A percentile compares a stretch with the other conserved stretches of the same genome.
Evolutionary conservation across 169 alveolate species (phyloP).

Genomic region (Plasmodium blacklocki): DNA sequence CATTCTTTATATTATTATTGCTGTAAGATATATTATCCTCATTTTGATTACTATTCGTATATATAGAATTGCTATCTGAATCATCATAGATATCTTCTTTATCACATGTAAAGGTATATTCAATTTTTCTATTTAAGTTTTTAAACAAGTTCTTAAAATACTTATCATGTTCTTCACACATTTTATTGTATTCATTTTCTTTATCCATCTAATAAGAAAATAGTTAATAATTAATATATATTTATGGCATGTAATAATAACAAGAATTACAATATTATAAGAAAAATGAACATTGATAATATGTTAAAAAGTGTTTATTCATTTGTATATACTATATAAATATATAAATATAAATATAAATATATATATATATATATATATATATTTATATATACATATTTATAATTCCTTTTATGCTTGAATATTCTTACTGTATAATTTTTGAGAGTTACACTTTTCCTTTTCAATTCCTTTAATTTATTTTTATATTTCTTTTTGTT

Average conservation of each 20-base stretch:
- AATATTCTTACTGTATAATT: slow-evolving; percentile 35
- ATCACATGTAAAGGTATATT: slow-evolving; percentile 13
- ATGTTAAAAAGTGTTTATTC: no score
- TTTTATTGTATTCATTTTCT: slow-evolving; percentile 49
- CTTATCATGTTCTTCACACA: slow-evolving; percentile 42
- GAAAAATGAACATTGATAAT: no score
- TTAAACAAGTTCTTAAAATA: slow-evolving; percentile 33
- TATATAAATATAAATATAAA: no score
- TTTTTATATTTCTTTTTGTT: slow-evolving; percentile 16
- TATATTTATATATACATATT: no score
- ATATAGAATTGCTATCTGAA: not conserved
- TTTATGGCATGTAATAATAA: no score
- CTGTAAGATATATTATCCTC: not conserved
- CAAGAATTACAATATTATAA: no score
- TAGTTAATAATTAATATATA: no score
- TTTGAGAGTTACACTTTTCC: slow-evolving; percentile 10
- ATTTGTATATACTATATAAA: no score
- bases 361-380: no score
- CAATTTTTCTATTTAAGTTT: slow-evolving; percentile 46
- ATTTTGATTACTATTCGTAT: slow-evolving; percentile 7
- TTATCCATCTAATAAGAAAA: slow-evolving; percentile 40
- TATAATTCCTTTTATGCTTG: no score
- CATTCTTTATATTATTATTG: not conserved
- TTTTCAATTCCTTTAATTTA: slow-evolving; percentile 27
- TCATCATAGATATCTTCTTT: not conserved